Conservation (phyloP, 805 yeast species). For the Candida awuae region DNA sequence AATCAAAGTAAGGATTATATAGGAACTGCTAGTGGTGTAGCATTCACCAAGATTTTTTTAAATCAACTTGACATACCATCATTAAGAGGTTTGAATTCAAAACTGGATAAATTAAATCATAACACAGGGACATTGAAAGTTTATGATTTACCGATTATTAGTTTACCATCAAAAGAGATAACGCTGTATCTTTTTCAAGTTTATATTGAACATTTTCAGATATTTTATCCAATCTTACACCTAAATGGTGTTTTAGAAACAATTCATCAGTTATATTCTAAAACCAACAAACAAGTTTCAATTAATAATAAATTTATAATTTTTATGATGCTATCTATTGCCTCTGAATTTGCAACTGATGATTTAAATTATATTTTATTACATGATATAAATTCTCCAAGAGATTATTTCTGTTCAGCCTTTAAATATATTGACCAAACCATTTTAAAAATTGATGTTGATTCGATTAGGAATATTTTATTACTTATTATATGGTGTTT, state of each 20-base stretch:
- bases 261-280: neutral
- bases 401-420: neutral
- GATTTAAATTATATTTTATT: neutral
- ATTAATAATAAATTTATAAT: neutral
- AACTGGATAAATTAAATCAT: neutral
- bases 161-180: neutral
- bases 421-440: neutral
- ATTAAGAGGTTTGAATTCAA: too few species aligned
- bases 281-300: neutral
- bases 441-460: neutral
- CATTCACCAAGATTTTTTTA: neutral
- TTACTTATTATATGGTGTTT: constrained; percentile 1
- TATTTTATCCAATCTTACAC: constrained; percentile 1
- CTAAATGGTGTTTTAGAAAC: neutral
- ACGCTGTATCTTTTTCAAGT: neutral
- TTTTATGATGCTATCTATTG: constrained; percentile 1
- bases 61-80: neutral
- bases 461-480: constrained; percentile 1
- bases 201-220: neutral
- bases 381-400: neutral
- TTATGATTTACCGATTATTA: neutral
- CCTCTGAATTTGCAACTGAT: neutral
- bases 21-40: constrained; percentile 3
- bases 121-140: neutral
- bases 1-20: too few species aligned